Evolutionary conservation across 2,329 filamentous ascomycete species (phyloP).

Genomic region (Gnomoniopsis sp.): DNA sequence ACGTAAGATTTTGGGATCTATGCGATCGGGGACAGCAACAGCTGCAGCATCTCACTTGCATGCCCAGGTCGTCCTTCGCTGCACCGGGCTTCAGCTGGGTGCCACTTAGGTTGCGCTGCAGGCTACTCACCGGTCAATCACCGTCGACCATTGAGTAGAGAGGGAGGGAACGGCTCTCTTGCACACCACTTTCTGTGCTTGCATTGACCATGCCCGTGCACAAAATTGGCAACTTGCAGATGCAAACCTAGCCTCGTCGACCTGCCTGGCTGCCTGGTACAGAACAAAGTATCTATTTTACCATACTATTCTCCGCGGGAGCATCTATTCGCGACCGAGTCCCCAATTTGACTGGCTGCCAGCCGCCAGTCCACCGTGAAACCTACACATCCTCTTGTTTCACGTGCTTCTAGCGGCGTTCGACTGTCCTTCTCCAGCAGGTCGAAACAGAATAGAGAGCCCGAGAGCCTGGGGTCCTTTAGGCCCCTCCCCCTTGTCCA

Average conservation of each 20-base stretch:
- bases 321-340: background rate
- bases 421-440: slow-evolving; percentile 11
- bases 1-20: background rate
- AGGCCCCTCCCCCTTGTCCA: background rate
- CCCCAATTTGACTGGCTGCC: background rate
- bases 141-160: background rate
- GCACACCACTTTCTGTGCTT: background rate
- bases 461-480: slow-evolving; percentile 1
- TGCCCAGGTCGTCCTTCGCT: slow-evolving; percentile 2
- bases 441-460: slow-evolving; percentile 14
- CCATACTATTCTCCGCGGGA: background rate
- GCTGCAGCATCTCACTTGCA: background rate
- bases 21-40: background rate
- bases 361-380: background rate
- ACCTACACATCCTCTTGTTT: slow-evolving; percentile 8
- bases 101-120: background rate
- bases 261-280: background rate
- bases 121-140: background rate
- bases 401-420: slow-evolving; percentile 19
- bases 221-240: background rate
- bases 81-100: slow-evolving; percentile 16
- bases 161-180: background rate
- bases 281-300: background rate
- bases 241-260: background rate
- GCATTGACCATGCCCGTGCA: background rate